Base-by-base conservation (phyloP, 257 asterid species). In the Primulina huaijiensis region DNA sequence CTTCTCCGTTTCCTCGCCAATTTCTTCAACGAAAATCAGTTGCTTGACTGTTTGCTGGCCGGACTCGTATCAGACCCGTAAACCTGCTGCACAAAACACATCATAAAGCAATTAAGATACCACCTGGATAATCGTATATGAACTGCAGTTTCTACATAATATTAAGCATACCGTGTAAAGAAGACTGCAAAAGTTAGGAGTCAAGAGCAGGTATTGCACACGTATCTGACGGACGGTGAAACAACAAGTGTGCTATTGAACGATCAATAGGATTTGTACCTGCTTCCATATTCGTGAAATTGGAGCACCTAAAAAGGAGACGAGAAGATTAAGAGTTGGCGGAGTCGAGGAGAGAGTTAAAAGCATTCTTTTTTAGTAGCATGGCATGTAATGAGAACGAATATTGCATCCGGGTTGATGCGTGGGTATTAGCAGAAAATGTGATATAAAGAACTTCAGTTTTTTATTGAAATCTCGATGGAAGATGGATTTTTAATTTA, bases 221-320 rank as follows among this genome's bases (percentile, higher is more conserved):
- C 19, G 79, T 62, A 31, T 79, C 81, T n/a, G 81, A 71, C 31
- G 86, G 84, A 75, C 82, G 75, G 68, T 81, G 86, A 73, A 81
- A 84, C 77, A 84, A 75, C 50, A 84, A 61, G 72, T 84, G 84
- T 0, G 88, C 88, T 14, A 84, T 67, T 21, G 88, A 84, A 82
- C 57, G 57, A 50, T 14, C 57, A 50, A 50, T 50, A 50, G 57
- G 20, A 50, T 50, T 50, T 50, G 57, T 16, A 2, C 21, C 57
- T 16, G 57, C 20, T 50, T 50, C 57, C 57, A 4, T 17, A 50
- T 50, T 50, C 79, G 81, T 5, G 40, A 74, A 75, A 21, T 70
- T 84, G 30, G 72, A 35, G 56, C 71, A 81, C 74, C 88, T 81
- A 74, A 67, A 78, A 50, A 6, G 67, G 21, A 73, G 11, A 20